Percentiles rank a stretch among this genome's conserved stretches.
Evolutionary conservation across 2,329 filamentous ascomycete genomes (phyloP).

Genomic region (Pleochaeta shiraiana): DNA sequence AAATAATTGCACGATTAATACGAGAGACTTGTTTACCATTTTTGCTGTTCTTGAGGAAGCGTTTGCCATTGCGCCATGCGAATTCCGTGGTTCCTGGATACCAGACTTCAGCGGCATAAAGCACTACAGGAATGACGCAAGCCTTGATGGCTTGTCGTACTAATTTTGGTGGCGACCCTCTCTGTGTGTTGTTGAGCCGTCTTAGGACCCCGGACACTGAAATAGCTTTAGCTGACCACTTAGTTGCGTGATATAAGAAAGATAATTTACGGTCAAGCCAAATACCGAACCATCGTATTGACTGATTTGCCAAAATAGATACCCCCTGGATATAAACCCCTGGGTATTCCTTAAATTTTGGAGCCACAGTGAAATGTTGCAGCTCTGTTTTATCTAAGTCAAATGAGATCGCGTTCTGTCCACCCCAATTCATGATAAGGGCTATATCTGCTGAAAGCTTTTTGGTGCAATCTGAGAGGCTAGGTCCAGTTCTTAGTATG

Average conservation of each 20-base stretch:
- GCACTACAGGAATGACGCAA: neutral
- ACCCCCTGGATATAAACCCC: neutral
- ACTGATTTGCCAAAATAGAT: neutral
- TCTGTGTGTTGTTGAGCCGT: neutral
- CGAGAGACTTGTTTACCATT: neutral
- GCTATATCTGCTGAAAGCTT: neutral
- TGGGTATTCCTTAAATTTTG: neutral
- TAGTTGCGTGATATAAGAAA: neutral
- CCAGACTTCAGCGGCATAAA: neutral
- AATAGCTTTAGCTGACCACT: neutral
- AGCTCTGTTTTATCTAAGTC: neutral
- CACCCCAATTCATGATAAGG: neutral
- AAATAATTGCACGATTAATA: neutral
- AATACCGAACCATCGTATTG: neutral
- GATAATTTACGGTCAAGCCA: neutral
- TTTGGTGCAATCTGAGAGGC: too few relatives aligned
- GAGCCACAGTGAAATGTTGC: neutral
- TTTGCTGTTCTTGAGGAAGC: neutral
- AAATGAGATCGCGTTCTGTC: neutral
- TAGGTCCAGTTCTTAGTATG: neutral
- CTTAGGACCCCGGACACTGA: neutral
- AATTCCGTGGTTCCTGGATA: too few relatives aligned
- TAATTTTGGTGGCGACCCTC: neutral
- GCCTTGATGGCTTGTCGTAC: neutral
- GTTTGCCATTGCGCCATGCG: too few relatives aligned